phyloP scores from a whole-genome alignment of 2,329 filamentous ascomycete genomes.

The Fusarium avenaceum region DNA sequence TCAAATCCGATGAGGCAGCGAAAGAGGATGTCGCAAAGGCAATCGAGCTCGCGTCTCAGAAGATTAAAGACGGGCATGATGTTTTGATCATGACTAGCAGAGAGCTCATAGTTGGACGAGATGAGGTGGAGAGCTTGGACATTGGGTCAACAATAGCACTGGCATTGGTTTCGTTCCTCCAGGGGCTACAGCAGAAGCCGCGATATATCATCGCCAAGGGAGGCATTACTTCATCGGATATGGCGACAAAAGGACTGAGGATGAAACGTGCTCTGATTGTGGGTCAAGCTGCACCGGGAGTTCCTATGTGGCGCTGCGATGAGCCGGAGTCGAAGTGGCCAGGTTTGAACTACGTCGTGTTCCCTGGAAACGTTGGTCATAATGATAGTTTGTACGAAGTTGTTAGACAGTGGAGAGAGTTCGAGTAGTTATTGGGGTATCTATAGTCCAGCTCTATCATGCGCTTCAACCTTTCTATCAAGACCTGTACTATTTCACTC shows the following conservation, averaged over 20 bases:
- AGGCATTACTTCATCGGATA: constrained; percentile 71
- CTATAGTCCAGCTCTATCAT: neutral
- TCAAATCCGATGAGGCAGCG: constrained; percentile 54
- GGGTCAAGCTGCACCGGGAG: constrained; percentile 69
- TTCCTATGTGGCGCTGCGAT: constrained; percentile 71
- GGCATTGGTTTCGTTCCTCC: constrained; percentile 64
- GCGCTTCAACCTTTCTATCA: neutral
- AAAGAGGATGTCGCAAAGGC: constrained; percentile 51
- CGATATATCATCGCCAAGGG: constrained; percentile 71
- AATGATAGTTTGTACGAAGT: constrained; percentile 21
- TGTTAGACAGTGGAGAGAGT: constrained; percentile 23
- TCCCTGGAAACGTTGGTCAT: constrained; percentile 25
- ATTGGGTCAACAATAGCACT: constrained; percentile 67
- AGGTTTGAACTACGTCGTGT: constrained; percentile 22
- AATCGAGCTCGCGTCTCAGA: constrained; percentile 53
- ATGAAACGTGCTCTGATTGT: constrained; percentile 67
- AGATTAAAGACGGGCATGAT: constrained; percentile 62
- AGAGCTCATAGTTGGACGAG: constrained; percentile 60
- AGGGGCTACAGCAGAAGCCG: constrained; percentile 61
- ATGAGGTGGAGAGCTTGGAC: constrained; percentile 65
- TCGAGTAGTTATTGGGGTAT: neutral
- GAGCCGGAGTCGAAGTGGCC: constrained; percentile 64
- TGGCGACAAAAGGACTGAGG: constrained; percentile 67
- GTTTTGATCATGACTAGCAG: constrained; percentile 72
- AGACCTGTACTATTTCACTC: neutral